Base-by-base conservation (phyloP, 805 yeast genomes). In the Cyberlindnera nakhonratchasimensis region DNA sequence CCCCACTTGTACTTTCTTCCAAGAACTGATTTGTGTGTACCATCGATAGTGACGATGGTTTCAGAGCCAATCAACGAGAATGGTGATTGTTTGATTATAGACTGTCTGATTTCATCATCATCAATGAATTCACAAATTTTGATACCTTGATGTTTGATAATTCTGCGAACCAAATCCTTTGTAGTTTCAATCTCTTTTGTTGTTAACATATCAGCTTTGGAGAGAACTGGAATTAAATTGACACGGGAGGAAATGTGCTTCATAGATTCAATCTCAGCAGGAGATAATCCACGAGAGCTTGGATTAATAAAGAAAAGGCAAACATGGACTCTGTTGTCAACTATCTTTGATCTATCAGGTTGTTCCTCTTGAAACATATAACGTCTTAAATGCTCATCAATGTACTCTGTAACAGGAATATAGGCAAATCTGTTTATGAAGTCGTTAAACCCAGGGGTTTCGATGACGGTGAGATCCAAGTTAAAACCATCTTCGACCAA, bases 1-100 rank as follows among this genome's bases (percentile, higher is more conserved):
- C 97, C 97, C 96, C 96, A 90, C 14, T 69, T 72, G 65, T 88
- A 90, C 56, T 74, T 72, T 55, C 96, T 74, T 14, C 93, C 96
- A 48, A 84, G 71, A 22, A 85, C 85, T 5, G 45, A 23, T 6
- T 26, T 33, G 2, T 24, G 39, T 8, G 29, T 26, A 18, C 14
- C 39, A 26, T 30, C 28, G 3, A 63, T 47, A 24, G 71, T 8
- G 24, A 71, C 73, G 40, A 63, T 64, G 10, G 72, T 70, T 48
- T 72, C 80, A 2, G 95, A 77, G 17, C 89, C 83, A 46, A 90
- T 77, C 3, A 88, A 67, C 2, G 87, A 70, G 59, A 74, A 88
- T 0, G 97, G 96, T 52, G 77, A 73, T 29, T 70, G 67, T 6
- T 61, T 60, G 30, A 61, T 44, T 31, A 70, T 57, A 13, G 61